Evolutionary conservation across 2,329 filamentous ascomycete genomes (phyloP), one percentile per base, ranked within the genome.

Genomic region (Xylariales sp.): DNA sequence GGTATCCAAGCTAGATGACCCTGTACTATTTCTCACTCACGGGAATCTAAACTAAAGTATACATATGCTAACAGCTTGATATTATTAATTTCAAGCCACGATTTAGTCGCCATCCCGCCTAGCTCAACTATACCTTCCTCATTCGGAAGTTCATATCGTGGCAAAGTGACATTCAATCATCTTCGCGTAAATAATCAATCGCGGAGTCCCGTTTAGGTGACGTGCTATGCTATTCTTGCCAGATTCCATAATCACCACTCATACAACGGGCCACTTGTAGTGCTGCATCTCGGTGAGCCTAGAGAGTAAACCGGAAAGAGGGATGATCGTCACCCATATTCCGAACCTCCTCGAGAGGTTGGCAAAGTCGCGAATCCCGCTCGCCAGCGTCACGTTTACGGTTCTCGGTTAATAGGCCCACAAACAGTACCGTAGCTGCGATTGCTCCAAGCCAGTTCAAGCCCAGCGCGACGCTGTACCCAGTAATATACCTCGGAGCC

Each of bases 321-420:
- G 84, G 84, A 74, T 86, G 84, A 65, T 85, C 81, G 67, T 87
- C 84, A 0, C 84, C 85, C 71, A 86, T 77, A 67, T 86, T 86
- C 54, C 81, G 79, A 10, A 79, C 73, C 74, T 84, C 82, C 30
- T 78, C 76, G 34, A 76, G 78, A 0, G 76, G 74, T 4, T 57
- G 52, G 12, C 74, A 68, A 30, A 86, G 74, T 45, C 83, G 78
- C 52, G 78, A 74, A 71, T 86, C 82, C 50, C 83, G 78, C 70
- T 82, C 80, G 0, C 85, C 84, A 5, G 79, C 73, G 16, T 83
- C 82, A 50, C 85, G 79, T 77, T 79, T 82, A 69, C 72, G 76
- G 69, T 86, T 86, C 77, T 85, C 79, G 18, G 74, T 63, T 76
- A 80, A 70, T 73, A 86, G 76, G 36, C 81, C 76, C 9, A 81